A percentile compares a stretch with the other conserved stretches of the same genome.
phyloP scores from a whole-genome alignment of 495 filamentous ascomycete genomes.

The Podospora comata region DNA sequence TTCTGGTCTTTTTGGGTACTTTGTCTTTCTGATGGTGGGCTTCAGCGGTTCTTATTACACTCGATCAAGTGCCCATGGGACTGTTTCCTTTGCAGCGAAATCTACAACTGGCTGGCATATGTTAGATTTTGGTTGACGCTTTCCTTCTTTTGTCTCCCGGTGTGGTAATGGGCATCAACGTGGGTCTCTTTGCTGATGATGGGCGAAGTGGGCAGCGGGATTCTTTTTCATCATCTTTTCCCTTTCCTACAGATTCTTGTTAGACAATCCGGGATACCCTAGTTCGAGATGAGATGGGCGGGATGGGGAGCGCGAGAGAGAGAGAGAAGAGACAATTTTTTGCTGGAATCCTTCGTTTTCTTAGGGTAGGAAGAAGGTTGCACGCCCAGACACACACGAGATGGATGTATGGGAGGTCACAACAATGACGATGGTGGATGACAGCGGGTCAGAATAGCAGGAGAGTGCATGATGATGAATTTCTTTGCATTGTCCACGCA shows the following conservation, averaged over 20 bases:
- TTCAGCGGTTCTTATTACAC: neutral
- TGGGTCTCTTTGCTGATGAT: neutral
- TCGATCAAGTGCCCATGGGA: no score
- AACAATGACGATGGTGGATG: neutral
- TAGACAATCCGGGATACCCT: slow-evolving; percentile 20
- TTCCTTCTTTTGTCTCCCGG: neutral
- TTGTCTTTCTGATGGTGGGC: neutral
- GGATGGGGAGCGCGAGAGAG: neutral
- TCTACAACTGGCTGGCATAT: neutral
- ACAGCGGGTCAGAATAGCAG: neutral
- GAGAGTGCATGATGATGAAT: neutral
- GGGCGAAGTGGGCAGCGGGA: neutral
- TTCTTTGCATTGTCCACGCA: neutral
- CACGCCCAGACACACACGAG: neutral
- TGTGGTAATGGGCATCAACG: neutral
- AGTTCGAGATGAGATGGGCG: neutral
- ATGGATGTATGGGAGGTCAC: neutral
- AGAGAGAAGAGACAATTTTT: neutral
- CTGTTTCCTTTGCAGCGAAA: neutral
- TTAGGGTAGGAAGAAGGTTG: neutral
- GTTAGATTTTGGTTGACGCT: neutral
- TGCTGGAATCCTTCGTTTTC: neutral
- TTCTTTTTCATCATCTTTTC: neutral
- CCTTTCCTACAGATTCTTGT: neutral
- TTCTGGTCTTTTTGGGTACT: slow-evolving; percentile 6